Conservation (phyloP, 306 rosid species). For the Vicia faba region DNA sequence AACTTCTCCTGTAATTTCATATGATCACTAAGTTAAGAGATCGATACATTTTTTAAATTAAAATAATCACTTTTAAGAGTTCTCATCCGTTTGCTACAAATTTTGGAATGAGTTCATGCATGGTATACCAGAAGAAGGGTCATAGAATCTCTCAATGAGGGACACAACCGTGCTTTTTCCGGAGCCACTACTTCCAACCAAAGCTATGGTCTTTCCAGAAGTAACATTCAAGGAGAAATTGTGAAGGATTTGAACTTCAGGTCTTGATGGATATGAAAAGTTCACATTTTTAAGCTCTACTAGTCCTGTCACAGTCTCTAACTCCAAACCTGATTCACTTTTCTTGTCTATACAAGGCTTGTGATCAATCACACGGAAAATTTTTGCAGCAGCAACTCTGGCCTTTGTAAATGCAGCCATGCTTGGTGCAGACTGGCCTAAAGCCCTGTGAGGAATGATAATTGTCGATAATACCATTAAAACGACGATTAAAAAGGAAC, state of each 20-base stretch:
- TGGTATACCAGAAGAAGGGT: conserved; percentile 73
- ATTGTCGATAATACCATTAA: background rate
- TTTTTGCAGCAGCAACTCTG: conserved; percentile 91
- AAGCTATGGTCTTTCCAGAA: conserved; percentile 93
- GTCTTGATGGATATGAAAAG: conserved; percentile 91
- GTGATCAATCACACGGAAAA: conserved; percentile 80
- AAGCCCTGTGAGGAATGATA: conserved; percentile 8
- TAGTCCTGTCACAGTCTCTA: conserved; percentile 78
- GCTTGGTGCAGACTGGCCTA: conserved; percentile 97
- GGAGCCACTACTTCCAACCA: conserved; percentile 98
- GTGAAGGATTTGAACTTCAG: conserved; percentile 73
- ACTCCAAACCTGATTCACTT: conserved; percentile 68
- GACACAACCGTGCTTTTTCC: conserved; percentile 98
- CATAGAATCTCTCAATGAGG: conserved; percentile 94
- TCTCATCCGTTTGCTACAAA: too few relatives aligned
- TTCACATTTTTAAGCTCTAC: conserved; percentile 83
- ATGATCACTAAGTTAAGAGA: background rate
- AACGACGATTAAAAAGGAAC: background rate
- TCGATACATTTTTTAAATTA: too few relatives aligned
- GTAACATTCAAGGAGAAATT: conserved; percentile 77
- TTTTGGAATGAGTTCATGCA: background rate
- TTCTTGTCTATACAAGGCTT: conserved; percentile 77
- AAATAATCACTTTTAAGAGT: too few relatives aligned
- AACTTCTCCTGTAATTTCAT: conserved; percentile 70
- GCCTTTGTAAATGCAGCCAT: conserved; percentile 97